These are phyloP conservation scores for Alternaria conjuncta DNA, from an alignment of 2,329 filamentous ascomycete species.

Conservation along the genomic window DNA sequence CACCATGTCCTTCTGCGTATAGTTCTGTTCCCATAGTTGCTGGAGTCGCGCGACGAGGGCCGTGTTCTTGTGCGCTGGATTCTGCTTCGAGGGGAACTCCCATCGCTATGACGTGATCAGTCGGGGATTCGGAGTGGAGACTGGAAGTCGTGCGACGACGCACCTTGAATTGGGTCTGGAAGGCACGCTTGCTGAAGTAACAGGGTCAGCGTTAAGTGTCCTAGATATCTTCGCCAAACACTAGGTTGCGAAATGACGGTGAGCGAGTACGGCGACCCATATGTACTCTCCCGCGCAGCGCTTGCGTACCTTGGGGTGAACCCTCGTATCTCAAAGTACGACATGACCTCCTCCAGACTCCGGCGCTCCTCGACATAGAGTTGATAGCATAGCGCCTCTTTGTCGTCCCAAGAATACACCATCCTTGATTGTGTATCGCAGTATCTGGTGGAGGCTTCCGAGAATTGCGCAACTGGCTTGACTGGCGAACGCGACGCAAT, in stretches of 20 bases:
- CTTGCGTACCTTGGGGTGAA: conserved; percentile 71
- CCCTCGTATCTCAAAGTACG: conserved; percentile 66
- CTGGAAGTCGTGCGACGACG: neutral
- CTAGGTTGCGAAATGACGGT: neutral
- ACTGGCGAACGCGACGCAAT: neutral
- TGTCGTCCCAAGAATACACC: conserved; percentile 70
- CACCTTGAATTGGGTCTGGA: conserved; percentile 74
- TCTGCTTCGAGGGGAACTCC: conserved; percentile 78
- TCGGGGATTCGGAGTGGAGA: neutral
- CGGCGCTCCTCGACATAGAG: conserved; percentile 80
- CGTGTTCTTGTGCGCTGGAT: conserved; percentile 72
- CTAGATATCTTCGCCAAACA: neutral
- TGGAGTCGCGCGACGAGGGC: conserved; percentile 72
- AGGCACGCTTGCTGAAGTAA: conserved; percentile 71
- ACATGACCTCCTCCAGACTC: conserved; percentile 75
- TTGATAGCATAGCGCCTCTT: conserved; percentile 68
- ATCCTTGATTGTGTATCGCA: conserved; percentile 11
- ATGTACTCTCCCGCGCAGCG: conserved; percentile 19
- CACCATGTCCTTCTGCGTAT: conserved; percentile 75
- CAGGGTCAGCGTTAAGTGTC: conserved; percentile 12
- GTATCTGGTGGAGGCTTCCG: neutral
- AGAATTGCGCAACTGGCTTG: conserved; percentile 24
- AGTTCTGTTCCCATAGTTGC: conserved; percentile 79
- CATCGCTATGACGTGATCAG: conserved; percentile 59
- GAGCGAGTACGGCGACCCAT: conserved; percentile 32